These are phyloP conservation scores for Capsicum rhomboideum DNA, from an alignment of 257 asterid species.

Conservation along the genomic window DNA sequence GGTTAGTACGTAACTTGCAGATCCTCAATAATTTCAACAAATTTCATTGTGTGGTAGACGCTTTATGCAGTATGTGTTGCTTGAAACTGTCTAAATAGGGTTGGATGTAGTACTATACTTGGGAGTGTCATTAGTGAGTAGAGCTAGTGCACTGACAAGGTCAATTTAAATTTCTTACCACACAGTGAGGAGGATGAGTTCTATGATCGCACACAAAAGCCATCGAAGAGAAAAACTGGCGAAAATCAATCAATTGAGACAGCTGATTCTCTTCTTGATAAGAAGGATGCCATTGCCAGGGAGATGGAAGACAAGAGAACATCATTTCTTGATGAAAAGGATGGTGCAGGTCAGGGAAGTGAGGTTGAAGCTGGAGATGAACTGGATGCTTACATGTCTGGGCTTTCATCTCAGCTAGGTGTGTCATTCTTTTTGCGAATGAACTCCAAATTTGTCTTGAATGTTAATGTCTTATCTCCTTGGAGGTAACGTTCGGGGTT, in stretches of 20 bases:
- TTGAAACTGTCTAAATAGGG: not conserved
- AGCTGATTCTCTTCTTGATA: slow-evolving; percentile 94
- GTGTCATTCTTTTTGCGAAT: slow-evolving; percentile 9
- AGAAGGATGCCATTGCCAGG: slow-evolving; percentile 56
- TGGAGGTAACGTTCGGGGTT: not conserved
- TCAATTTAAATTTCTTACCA: slow-evolving; percentile 6
- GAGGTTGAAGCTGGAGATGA: slow-evolving; percentile 63
- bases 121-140: not conserved
- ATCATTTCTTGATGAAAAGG: slow-evolving; percentile 37
- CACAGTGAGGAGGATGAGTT: slow-evolving; percentile 89
- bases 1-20: slow-evolving; percentile 27
- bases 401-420: slow-evolving; percentile 94
- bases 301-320: slow-evolving; percentile 62
- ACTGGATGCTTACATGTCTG: slow-evolving; percentile 91
- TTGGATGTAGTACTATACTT: not conserved
- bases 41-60: not conserved
- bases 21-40: not conserved
- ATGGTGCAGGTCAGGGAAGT: not conserved
- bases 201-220: slow-evolving; percentile 80
- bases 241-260: slow-evolving; percentile 81
- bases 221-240: slow-evolving; percentile 47
- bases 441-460: not conserved
- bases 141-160: not conserved
- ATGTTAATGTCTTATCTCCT: not conserved
- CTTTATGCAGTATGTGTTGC: not conserved